These are phyloP conservation scores for Globisporangium splendens DNA, from an alignment of 352 stramenopile genomes.

Conservation along the genomic window DNA sequence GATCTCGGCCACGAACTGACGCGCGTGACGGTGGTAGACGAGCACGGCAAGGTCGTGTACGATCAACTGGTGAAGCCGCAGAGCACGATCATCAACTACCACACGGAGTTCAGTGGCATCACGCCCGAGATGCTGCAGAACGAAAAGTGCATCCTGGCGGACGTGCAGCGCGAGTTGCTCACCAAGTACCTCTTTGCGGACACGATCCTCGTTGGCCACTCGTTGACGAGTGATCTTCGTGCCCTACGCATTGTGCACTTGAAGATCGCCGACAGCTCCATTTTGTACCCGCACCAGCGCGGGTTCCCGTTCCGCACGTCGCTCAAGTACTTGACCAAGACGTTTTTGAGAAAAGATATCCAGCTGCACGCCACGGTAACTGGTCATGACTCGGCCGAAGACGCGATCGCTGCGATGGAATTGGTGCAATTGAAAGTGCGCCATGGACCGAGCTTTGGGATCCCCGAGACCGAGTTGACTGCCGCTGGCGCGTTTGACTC, in stretches of 20 bases:
- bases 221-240: constrained; percentile 81
- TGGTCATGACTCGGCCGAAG: constrained; percentile 82
- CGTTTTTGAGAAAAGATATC: constrained; percentile 76
- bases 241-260: constrained; percentile 74
- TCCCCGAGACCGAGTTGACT: constrained; percentile 38
- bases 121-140: constrained; percentile 62
- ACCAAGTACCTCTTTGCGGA: constrained; percentile 59
- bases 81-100: constrained; percentile 86
- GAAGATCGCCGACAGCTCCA: constrained; percentile 67
- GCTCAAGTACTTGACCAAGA: constrained; percentile 83
- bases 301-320: constrained; percentile 82
- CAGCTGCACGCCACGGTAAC: constrained; percentile 49
- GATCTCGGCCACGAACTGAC: constrained; percentile 82
- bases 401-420: constrained; percentile 76
- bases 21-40: constrained; percentile 74
- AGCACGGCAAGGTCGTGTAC: constrained; percentile 57
- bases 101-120: constrained; percentile 89
- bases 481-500: constrained; percentile 55
- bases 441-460: constrained; percentile 63
- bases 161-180: constrained; percentile 67
- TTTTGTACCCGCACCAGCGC: constrained; percentile 82
- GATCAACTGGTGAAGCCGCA: constrained; percentile 83
- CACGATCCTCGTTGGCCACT: constrained; percentile 85
- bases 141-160: constrained; percentile 54
- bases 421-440: constrained; percentile 71